Percentiles rank a stretch among this genome's conserved stretches.
These are phyloP conservation scores for Candida ipomoeae DNA, from an alignment of 805 yeast species.

Conservation along the genomic window DNA sequence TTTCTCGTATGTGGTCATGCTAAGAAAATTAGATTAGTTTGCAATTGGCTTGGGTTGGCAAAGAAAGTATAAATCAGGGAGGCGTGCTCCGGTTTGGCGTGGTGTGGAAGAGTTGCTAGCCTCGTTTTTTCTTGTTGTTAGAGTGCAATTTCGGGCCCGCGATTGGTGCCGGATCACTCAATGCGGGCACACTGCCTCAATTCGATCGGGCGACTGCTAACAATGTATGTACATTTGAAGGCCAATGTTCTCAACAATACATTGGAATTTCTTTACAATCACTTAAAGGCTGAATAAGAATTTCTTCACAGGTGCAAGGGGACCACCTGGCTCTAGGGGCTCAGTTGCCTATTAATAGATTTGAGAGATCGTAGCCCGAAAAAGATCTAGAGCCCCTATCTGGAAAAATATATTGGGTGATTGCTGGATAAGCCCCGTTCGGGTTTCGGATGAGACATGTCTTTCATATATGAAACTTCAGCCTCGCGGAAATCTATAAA, in stretches of 20 bases:
- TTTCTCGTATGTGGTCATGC: constrained; percentile 48
- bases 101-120: background rate
- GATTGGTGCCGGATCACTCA: constrained; percentile 3
- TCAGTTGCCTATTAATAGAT: background rate
- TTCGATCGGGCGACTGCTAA: background rate
- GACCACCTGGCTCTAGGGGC: background rate
- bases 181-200: constrained; percentile 4
- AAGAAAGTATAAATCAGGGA: background rate
- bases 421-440: background rate
- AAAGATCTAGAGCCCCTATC: background rate
- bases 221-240: background rate
- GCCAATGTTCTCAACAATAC: too few species aligned
- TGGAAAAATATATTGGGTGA: too few species aligned
- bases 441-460: background rate
- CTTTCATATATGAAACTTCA: background rate
- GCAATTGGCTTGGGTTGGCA: background rate
- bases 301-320: background rate
- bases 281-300: background rate
- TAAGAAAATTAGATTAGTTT: background rate
- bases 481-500: background rate
- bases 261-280: background rate
- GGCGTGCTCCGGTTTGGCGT: background rate
- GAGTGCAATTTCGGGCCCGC: constrained; percentile 1
- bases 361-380: background rate
- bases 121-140: constrained; percentile 4